Conservation (phyloP, 441 rosid species). For the Erodium texanum region DNA sequence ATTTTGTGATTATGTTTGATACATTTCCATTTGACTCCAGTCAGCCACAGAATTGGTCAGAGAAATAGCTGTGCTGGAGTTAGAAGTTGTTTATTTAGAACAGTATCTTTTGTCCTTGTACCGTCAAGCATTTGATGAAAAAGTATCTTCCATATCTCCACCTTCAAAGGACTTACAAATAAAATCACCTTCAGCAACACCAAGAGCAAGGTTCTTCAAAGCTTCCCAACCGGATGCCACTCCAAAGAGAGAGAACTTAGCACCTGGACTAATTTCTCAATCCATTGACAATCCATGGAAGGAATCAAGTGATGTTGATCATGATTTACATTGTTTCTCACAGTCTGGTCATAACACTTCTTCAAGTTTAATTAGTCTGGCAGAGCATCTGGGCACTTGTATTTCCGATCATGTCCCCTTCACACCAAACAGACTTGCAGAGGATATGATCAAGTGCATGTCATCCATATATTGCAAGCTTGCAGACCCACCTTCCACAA, state of each 20-base stretch:
- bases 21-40: slow-evolving; percentile 30
- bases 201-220: slow-evolving; percentile 31
- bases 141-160: slow-evolving; percentile 38
- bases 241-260: slow-evolving; percentile 29
- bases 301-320: slow-evolving; percentile 21
- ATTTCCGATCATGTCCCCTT: slow-evolving; percentile 82
- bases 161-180: slow-evolving; percentile 34
- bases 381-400: slow-evolving; percentile 81
- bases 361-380: slow-evolving; percentile 64
- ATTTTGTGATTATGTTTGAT: slow-evolving; percentile 7
- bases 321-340: slow-evolving; percentile 15
- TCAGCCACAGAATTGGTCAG: slow-evolving; percentile 69
- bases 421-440: slow-evolving; percentile 76
- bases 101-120: slow-evolving; percentile 82
- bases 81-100: slow-evolving; percentile 83
- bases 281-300: slow-evolving; percentile 23
- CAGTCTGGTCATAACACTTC: slow-evolving; percentile 50
- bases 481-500: slow-evolving; percentile 58
- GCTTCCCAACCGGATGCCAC: slow-evolving; percentile 31
- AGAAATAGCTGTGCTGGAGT: slow-evolving; percentile 77
- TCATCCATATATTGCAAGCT: slow-evolving; percentile 79
- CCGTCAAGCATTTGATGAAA: slow-evolving; percentile 76
- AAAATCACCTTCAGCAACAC: slow-evolving; percentile 37
- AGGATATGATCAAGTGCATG: slow-evolving; percentile 91
- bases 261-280: slow-evolving; percentile 29